phyloP scores from a whole-genome alignment of 2,329 filamentous ascomycete species.

The Thielaviopsis ethacetica region DNA sequence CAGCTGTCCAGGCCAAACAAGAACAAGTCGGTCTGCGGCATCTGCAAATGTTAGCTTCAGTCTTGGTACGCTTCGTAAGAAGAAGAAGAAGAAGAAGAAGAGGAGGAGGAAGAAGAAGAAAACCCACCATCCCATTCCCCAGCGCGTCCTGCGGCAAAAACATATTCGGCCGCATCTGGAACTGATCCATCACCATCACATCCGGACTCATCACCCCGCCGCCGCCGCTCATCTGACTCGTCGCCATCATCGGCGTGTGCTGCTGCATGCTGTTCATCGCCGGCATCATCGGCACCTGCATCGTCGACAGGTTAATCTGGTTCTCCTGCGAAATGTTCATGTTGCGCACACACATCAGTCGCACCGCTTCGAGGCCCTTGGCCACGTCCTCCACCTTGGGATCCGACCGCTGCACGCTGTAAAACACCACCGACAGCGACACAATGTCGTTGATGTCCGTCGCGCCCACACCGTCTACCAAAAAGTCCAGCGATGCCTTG shows the following conservation, averaged over 20 bases:
- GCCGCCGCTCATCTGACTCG: background rate
- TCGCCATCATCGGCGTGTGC: constrained; percentile 2
- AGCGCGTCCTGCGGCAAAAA: constrained; percentile 2
- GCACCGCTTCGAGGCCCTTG: constrained; percentile 24
- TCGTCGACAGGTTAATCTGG: constrained; percentile 12
- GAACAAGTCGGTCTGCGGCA: constrained; percentile 4
- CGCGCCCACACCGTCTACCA: constrained; percentile 30
- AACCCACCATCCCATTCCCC: constrained; percentile 4
- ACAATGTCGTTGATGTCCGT: constrained; percentile 35
- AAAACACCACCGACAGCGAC: constrained; percentile 30
- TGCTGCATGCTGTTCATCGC: constrained; percentile 1
- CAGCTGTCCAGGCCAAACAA: constrained; percentile 11
- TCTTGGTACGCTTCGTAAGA: background rate
- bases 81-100: background rate
- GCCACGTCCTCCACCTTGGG: constrained; percentile 26
- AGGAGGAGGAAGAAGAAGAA: background rate
- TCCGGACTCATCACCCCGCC: constrained; percentile 3
- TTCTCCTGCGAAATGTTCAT: constrained; percentile 27
- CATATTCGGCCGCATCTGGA: constrained; percentile 7
- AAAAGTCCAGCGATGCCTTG: constrained; percentile 29
- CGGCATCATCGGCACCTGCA: background rate
- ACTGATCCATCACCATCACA: constrained; percentile 9
- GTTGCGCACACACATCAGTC: constrained; percentile 29
- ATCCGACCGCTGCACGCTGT: constrained; percentile 27
- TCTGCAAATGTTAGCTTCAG: background rate